Evolutionary conservation across 352 stramenopile genomes (phyloP).

Genomic region (Phytophthora pini): DNA sequence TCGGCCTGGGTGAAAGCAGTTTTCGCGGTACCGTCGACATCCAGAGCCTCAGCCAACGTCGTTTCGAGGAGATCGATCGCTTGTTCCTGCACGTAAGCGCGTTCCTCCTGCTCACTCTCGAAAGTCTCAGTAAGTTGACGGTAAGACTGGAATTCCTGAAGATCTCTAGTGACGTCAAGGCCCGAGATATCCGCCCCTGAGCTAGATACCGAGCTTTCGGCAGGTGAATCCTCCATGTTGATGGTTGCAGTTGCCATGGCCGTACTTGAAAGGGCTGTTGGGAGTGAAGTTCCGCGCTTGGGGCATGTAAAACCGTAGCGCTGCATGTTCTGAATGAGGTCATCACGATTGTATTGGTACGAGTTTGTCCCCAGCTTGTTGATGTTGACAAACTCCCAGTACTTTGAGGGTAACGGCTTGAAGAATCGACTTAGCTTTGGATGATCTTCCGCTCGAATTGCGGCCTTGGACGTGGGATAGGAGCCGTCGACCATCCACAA

Average conservation of each 20-base stretch:
- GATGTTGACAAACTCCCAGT: constrained; percentile 37
- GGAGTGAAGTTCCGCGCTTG: constrained; percentile 16
- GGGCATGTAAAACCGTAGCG: constrained; percentile 39
- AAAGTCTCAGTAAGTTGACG: constrained; percentile 2
- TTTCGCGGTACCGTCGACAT: constrained; percentile 28
- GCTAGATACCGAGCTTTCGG: not conserved
- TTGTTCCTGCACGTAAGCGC: constrained; percentile 25
- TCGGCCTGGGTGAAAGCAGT: constrained; percentile 40
- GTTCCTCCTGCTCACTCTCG: constrained; percentile 21
- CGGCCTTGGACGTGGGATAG: constrained; percentile 7
- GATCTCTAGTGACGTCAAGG: constrained; percentile 1
- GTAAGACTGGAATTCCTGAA: constrained; percentile 5
- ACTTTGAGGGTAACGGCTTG: constrained; percentile 23
- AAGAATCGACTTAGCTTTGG: constrained; percentile 32
- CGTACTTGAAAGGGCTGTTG: constrained; percentile 3
- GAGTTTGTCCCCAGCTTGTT: constrained; percentile 35
- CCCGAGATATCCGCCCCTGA: not conserved
- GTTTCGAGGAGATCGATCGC: constrained; percentile 27
- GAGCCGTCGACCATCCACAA: constrained; percentile 32
- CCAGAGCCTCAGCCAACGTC: constrained; percentile 17
- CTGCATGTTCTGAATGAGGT: constrained; percentile 36
- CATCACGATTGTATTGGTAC: constrained; percentile 40
- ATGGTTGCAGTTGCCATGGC: not conserved
- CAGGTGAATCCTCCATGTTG: not conserved
- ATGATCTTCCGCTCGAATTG: constrained; percentile 33